These are phyloP conservation scores for Myriosclerotinia duriaeana DNA, from an alignment of 2,329 filamentous ascomycete species.

Conservation along the genomic window DNA sequence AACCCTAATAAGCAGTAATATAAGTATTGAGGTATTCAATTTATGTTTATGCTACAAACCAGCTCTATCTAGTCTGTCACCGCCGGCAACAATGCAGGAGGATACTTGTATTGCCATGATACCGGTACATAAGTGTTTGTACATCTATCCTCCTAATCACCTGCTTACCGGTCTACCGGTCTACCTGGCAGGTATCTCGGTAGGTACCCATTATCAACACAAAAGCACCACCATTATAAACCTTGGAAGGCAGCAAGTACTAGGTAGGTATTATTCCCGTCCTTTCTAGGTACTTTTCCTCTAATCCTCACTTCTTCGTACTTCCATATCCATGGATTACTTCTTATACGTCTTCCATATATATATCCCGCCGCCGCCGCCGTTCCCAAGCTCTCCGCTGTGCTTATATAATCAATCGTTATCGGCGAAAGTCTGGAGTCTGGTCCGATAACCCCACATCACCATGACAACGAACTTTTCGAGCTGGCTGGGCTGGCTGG, in stretches of 20 bases:
- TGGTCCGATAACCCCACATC: constrained; percentile 1
- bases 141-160: not conserved
- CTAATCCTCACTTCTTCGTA: not conserved
- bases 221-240: too few relatives aligned
- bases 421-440: not conserved
- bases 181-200: too few relatives aligned
- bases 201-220: not conserved
- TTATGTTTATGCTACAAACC: not conserved
- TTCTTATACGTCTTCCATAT: not conserved
- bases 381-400: not conserved
- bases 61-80: too few relatives aligned
- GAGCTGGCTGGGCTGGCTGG: too few relatives aligned
- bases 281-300: not conserved
- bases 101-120: too few relatives aligned
- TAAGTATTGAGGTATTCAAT: not conserved
- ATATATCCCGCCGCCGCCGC: not conserved
- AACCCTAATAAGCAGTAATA: not conserved
- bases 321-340: not conserved
- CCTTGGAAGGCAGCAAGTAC: too few relatives aligned
- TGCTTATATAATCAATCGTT: constrained; percentile 3
- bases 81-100: too few relatives aligned
- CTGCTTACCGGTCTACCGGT: too few relatives aligned
- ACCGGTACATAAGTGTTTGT: too few relatives aligned
- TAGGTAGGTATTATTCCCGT: not conserved
- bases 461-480: constrained; percentile 5